Percentiles rank a stretch among this genome's conserved stretches.
phyloP scores from a whole-genome alignment of 169 alveolate genomes.

The Eimeria zaria region DNA sequence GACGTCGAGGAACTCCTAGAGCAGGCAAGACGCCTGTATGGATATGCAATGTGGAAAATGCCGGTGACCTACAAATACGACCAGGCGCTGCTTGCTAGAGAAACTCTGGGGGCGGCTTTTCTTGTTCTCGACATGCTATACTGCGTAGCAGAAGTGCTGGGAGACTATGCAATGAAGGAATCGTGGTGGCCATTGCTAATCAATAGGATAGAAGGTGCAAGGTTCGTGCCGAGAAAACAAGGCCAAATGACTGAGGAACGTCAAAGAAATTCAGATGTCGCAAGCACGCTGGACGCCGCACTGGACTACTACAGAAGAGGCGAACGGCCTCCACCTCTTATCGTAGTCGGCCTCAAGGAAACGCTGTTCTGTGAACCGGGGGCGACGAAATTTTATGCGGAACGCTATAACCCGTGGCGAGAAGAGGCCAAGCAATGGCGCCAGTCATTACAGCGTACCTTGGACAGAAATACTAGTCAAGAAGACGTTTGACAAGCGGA shows the following conservation, averaged over 20 bases:
- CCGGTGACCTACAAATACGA: not conserved
- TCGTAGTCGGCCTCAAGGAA: not conserved
- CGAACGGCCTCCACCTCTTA: not conserved
- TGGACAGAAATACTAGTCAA: no score
- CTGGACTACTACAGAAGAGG: not conserved
- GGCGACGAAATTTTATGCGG: not conserved
- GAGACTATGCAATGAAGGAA: not conserved
- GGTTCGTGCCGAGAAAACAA: not conserved
- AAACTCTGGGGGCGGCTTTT: not conserved
- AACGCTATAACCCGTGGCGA: slow-evolving; percentile 1
- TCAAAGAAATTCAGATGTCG: not conserved
- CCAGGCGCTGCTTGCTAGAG: not conserved
- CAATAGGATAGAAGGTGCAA: not conserved
- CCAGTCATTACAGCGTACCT: not conserved
- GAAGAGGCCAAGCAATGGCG: not conserved
- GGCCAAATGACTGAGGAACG: not conserved
- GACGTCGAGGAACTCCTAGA: not conserved
- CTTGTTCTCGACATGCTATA: not conserved
- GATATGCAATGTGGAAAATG: not conserved
- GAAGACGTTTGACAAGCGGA: no score
- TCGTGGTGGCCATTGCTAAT: slow-evolving; percentile 6
- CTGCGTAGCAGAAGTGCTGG: slow-evolving; percentile 31
- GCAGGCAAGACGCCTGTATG: not conserved
- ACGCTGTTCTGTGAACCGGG: not conserved
- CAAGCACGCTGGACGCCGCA: not conserved